Evolutionary conservation across 257 asterid species (phyloP).

Genomic region (Gynochthodes officinalis): DNA sequence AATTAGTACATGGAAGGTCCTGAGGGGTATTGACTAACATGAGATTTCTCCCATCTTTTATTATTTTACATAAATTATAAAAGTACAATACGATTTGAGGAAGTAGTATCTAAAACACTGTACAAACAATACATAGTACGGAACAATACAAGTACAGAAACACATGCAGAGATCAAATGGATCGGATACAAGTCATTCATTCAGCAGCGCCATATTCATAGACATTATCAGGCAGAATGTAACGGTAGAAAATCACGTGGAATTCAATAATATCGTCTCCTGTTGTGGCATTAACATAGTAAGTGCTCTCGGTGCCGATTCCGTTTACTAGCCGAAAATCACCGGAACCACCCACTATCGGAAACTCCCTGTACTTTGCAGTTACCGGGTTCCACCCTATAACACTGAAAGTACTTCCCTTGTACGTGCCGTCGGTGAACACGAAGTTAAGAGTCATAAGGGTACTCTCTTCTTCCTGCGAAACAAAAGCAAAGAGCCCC

Average conservation of each 20-base stretch:
- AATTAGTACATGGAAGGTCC: too few species aligned
- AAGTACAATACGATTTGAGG: too few species aligned
- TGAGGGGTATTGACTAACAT: too few species aligned
- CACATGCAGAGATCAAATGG: too few species aligned
- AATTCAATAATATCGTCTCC: background rate
- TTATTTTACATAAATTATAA: too few species aligned
- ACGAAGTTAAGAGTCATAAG: background rate
- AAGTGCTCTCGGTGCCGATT: background rate
- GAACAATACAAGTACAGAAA: too few species aligned
- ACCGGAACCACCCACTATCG: background rate
- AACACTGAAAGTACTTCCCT: constrained; percentile 5
- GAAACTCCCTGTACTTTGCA: background rate
- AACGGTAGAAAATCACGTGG: background rate
- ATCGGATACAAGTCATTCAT: too few species aligned
- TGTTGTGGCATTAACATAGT: background rate
- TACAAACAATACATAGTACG: too few species aligned
- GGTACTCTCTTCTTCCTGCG: background rate
- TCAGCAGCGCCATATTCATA: too few species aligned
- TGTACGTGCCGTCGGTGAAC: background rate
- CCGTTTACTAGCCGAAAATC: background rate
- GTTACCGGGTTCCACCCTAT: background rate
- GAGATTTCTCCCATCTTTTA: too few species aligned
- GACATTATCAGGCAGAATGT: too few species aligned
- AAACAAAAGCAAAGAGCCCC: background rate
- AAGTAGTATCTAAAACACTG: too few species aligned